Base-by-base conservation (phyloP, 2,329 filamentous ascomycete species). In the Lasiodiplodia hormozganensis region DNA sequence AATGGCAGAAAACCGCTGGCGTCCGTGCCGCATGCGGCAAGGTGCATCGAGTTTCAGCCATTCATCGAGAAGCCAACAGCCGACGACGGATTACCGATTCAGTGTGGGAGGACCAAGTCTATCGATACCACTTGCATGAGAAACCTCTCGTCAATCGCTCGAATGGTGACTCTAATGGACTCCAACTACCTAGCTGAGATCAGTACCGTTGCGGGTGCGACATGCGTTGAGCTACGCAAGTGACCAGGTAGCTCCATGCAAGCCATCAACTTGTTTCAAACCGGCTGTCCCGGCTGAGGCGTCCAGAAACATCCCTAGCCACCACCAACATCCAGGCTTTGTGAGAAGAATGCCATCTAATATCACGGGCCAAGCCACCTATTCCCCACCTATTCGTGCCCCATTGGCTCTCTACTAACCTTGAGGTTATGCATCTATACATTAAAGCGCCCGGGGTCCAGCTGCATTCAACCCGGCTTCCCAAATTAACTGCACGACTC, bases 401-500 rank as follows among this genome's bases (percentile, higher is more conserved):
- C n/a, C 16, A 16, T 62, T 14, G 38, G 18, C 23, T 12, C 25
- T 34, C 47, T 49, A 4, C 47, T 36, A 51, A 36, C 40, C 43
- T 43, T 38, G 43, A 31, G 28, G 47, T 52, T 64, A 47, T 38
- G 31, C 60, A 64, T 10, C 6, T 64, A 52, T 38, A 64, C 28
- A 52, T 64, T 25, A 64, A 52, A 49, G 21, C 5, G 14, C 23
- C 25, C 12, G 7, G 21, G 43, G 18, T 43, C 51, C 31, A 52
- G 52, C 43, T 64, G 31, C 43, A 49, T 31, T 51, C 60, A 31
- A 52, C 43, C 60, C 60, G 60, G 47, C 47, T 31, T 64, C 51
- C 60, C 60, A 64, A 6, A 64, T 64, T 64, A 64, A 64, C 31
- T 31, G n/a, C 60, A 64, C 47, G 60, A 52, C 60, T 64, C 47